Conservation (phyloP, 2,329 filamentous ascomycete species). For the Zymoseptoria brevis region DNA sequence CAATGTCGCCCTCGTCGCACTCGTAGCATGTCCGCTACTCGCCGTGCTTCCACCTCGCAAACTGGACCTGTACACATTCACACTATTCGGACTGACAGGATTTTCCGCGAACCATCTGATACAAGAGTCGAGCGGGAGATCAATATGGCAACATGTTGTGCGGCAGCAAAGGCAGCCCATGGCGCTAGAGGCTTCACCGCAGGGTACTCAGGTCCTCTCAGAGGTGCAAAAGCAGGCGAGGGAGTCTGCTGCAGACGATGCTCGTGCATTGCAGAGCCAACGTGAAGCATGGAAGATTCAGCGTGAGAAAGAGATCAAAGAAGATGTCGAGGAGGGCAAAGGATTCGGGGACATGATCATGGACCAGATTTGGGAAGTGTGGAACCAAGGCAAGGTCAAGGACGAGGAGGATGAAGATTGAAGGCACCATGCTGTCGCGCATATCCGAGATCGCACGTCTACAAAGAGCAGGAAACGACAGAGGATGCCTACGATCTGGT, state of each 20-base stretch:
- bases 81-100: slow-evolving; percentile 42
- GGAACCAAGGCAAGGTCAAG: slow-evolving; percentile 30
- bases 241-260: neutral
- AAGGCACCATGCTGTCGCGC: neutral
- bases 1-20: slow-evolving; percentile 41
- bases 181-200: slow-evolving; percentile 4
- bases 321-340: slow-evolving; percentile 33
- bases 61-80: slow-evolving; percentile 53
- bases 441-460: neutral
- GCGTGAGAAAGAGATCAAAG: slow-evolving; percentile 38
- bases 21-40: slow-evolving; percentile 48
- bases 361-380: slow-evolving; percentile 33
- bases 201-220: neutral
- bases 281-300: slow-evolving; percentile 38
- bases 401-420: slow-evolving; percentile 25
- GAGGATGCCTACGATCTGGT: neutral
- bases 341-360: slow-evolving; percentile 32
- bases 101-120: slow-evolving; percentile 44
- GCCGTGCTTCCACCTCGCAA: slow-evolving; percentile 53
- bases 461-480: neutral
- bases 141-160: slow-evolving; percentile 26
- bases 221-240: slow-evolving; percentile 14
- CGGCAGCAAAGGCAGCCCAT: slow-evolving; percentile 4
- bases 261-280: slow-evolving; percentile 23
- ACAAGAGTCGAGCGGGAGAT: slow-evolving; percentile 27